These are phyloP conservation scores for Fraxinus sp. DNA, from an alignment of 305 asterid genomes.

Conservation along the genomic window DNA sequence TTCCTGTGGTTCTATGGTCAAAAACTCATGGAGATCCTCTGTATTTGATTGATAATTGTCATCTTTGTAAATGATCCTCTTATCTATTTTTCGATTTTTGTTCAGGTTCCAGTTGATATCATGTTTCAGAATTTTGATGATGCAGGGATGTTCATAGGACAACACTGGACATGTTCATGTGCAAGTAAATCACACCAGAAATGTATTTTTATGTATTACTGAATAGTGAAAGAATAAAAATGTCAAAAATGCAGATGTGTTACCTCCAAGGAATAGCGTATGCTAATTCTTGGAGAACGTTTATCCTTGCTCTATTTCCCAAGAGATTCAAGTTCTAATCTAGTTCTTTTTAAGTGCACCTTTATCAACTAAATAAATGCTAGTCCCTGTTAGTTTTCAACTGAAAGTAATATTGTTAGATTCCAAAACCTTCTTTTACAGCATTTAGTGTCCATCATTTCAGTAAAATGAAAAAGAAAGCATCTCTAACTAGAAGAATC, in stretches of 20 bases:
- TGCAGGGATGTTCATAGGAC: constrained; percentile 35
- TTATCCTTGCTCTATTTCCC: neutral
- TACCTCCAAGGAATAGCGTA: neutral
- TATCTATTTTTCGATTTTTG: neutral
- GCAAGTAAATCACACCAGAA: constrained; percentile 30
- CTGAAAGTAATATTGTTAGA: neutral
- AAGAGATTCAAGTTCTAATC: neutral
- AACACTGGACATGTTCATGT: constrained; percentile 28
- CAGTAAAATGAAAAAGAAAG: neutral
- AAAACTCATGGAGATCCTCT: neutral
- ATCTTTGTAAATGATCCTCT: constrained; percentile 45
- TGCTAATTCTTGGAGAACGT: neutral
- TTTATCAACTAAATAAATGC: neutral
- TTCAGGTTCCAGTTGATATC: constrained; percentile 22
- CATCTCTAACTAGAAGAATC: neutral
- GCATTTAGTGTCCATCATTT: neutral
- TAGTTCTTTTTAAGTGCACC: neutral
- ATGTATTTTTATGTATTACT: constrained; percentile 24
- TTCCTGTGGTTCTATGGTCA: constrained; percentile 3
- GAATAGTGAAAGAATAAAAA: constrained; percentile 23
- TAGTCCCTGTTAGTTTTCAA: neutral
- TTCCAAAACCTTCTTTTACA: neutral
- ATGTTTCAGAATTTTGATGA: constrained; percentile 37
- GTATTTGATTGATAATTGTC: constrained; percentile 33
- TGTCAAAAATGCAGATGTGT: constrained; percentile 22